phyloP scores from a whole-genome alignment of 148 eudicot genomes.

The Bassia scoparia region DNA sequence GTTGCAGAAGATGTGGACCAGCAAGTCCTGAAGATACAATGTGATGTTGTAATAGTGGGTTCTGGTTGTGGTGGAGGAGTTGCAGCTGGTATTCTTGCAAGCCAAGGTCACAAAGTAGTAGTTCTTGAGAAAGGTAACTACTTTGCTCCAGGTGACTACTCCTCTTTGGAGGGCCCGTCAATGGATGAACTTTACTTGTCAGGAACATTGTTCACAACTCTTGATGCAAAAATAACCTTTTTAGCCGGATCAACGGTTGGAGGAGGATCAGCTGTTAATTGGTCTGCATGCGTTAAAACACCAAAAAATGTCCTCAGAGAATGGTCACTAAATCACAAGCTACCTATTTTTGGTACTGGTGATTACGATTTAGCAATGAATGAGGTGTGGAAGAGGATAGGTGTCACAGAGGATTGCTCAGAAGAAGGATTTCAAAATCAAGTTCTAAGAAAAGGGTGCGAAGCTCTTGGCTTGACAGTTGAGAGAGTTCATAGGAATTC shows the following conservation, averaged over 20 bases:
- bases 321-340: no score
- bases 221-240: no score
- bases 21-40: conserved; percentile 38
- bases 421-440: conserved; percentile 67
- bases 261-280: conserved; percentile 63
- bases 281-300: conserved; percentile 65
- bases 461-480: conserved; percentile 48
- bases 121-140: conserved; percentile 71
- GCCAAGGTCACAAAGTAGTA: conserved; percentile 55
- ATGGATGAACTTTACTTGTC: conserved; percentile 42
- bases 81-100: conserved; percentile 61
- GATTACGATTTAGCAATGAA: conserved; percentile 55
- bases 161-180: conserved; percentile 57
- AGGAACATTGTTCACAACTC: no score
- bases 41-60: conserved; percentile 61
- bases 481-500: conserved; percentile 51
- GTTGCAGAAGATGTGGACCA: conserved; percentile 35
- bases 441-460: conserved; percentile 59
- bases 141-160: conserved; percentile 43
- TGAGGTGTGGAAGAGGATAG: conserved; percentile 42
- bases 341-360: no score
- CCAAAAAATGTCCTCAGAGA: conserved; percentile 48
- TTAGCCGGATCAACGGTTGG: conserved; percentile 66
- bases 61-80: conserved; percentile 76
- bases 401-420: conserved; percentile 47